Evolutionary conservation across 2,329 filamentous ascomycete genomes (phyloP), one percentile per base, ranked within the genome.

Genomic region (Botryotinia narcissicola): DNA sequence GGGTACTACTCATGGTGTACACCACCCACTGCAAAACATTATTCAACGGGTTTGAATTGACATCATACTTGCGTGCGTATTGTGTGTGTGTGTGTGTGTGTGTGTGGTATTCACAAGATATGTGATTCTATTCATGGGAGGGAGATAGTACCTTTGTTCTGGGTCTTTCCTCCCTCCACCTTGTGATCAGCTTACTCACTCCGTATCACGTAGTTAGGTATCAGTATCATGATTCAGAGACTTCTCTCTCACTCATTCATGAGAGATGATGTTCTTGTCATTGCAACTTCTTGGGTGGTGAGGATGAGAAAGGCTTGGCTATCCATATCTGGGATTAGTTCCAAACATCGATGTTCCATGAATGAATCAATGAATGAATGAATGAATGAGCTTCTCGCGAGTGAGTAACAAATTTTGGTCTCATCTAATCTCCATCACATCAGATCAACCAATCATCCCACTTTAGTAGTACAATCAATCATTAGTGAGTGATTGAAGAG

Each of bases 101-200:
- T 32, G 61, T 40, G 40, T 64, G 37, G n/a, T 8, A 57, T 60
- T 71, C 22, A 42, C 57, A 62, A 62, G 69, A 62, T 62, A 29
- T 32, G n/a, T 46, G 42, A 20, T 51, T 9, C n/a, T 20, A 20
- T 44, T 6, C 61, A 16, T n/a, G n/a, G 40, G 25, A 44, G 10
- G 7, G 37, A 22, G 3, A 60, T 9, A 4, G 51, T 71, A 32
- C 25, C 40, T 71, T 42, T 35, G 59, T 48, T n/a, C n/a, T 71
- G 57, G 32, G 22, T 46, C 54, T 32, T 25, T 44, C 54, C 20
- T 57, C 35, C 54, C 20, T 57, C 35, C 18, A 16, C 37, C 42
- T n/a, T 57, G 61, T 62, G 61, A 42, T 44, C 61, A 9, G 40
- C 37, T 63, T 51, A 29, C 29, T 35, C 22, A 60, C 32, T 29